A percentile compares a stretch with the other conserved stretches of the same genome.
These are phyloP conservation scores for Macaranga tanarius DNA, from an alignment of 441 rosid species.

Conservation along the genomic window DNA sequence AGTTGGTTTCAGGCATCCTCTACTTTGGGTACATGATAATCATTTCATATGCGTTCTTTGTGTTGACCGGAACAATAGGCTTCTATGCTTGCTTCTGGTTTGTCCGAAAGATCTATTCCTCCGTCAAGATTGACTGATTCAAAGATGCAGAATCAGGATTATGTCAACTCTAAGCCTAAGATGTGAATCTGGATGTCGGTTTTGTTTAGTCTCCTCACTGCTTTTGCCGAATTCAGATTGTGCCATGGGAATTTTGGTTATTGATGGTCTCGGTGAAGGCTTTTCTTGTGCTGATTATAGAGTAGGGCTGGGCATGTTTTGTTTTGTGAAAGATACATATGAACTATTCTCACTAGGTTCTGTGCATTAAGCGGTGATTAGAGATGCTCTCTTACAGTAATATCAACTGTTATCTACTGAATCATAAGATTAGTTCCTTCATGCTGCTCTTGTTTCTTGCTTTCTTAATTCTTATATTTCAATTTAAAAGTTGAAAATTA, in stretches of 20 bases:
- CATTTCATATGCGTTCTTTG: constrained; percentile 83
- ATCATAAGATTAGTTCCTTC: constrained; percentile 7
- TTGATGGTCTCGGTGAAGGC: constrained; percentile 6
- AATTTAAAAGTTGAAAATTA: neutral
- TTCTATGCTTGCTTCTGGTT: constrained; percentile 97
- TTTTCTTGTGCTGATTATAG: constrained; percentile 17
- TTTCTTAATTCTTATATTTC: neutral
- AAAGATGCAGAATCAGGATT: constrained; percentile 16
- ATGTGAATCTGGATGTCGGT: constrained; percentile 5
- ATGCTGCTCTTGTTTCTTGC: neutral
- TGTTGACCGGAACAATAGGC: constrained; percentile 85
- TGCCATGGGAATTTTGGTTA: constrained; percentile 17
- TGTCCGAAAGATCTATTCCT: constrained; percentile 86
- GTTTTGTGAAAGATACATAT: constrained; percentile 16
- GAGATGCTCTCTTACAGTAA: neutral
- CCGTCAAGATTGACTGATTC: constrained; percentile 82
- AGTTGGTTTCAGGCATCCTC: constrained; percentile 80
- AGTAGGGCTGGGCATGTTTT: constrained; percentile 24
- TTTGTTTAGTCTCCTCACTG: constrained; percentile 12
- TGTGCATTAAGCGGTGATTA: constrained; percentile 21
- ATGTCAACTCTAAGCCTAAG: neutral
- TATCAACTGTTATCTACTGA: neutral
- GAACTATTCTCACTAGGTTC: constrained; percentile 15
- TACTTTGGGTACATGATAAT: constrained; percentile 90
- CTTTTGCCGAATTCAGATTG: constrained; percentile 12